Evolutionary conservation across 495 filamentous ascomycete genomes (phyloP).

Genomic region (Xylaria palmicola): DNA sequence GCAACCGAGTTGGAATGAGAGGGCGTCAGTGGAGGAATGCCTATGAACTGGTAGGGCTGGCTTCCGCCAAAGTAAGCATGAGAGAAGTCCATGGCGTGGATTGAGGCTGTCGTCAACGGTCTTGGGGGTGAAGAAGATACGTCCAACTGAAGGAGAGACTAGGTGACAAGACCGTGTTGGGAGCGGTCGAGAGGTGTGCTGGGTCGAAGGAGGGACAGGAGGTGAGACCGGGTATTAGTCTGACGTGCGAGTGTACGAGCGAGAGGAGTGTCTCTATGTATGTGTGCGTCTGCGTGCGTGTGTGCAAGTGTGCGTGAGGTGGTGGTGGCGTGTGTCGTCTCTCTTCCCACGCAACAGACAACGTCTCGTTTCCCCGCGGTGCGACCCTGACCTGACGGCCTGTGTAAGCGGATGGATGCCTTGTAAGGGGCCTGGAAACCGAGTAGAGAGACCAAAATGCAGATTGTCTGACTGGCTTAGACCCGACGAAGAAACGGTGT

Average conservation of each 20-base stretch:
- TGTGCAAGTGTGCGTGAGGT: neutral
- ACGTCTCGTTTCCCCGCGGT: too few relatives aligned
- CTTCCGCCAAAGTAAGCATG: slow-evolving; percentile 44
- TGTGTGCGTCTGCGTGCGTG: neutral
- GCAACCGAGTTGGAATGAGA: slow-evolving; percentile 51
- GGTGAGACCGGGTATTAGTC: neutral
- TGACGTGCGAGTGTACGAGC: too few relatives aligned
- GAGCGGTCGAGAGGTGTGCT: neutral
- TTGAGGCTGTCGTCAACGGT: neutral
- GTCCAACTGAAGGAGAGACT: neutral
- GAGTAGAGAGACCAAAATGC: too few relatives aligned
- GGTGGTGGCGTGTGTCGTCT: neutral
- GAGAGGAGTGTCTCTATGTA: too few relatives aligned
- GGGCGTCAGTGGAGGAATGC: slow-evolving; percentile 52
- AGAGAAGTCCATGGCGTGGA: slow-evolving; percentile 45
- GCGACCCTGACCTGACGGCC: too few relatives aligned
- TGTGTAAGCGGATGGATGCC: too few relatives aligned
- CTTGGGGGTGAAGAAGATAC: neutral
- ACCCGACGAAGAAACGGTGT: too few relatives aligned
- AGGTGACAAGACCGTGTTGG: neutral
- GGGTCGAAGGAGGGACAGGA: neutral
- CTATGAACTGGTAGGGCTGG: slow-evolving; percentile 56
- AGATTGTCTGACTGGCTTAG: too few relatives aligned
- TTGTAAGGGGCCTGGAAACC: too few relatives aligned
- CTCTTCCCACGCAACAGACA: too few relatives aligned